Base-by-base conservation (phyloP, 192 early-diverging fungal genomes). In the Neocallimastix lanati region DNA sequence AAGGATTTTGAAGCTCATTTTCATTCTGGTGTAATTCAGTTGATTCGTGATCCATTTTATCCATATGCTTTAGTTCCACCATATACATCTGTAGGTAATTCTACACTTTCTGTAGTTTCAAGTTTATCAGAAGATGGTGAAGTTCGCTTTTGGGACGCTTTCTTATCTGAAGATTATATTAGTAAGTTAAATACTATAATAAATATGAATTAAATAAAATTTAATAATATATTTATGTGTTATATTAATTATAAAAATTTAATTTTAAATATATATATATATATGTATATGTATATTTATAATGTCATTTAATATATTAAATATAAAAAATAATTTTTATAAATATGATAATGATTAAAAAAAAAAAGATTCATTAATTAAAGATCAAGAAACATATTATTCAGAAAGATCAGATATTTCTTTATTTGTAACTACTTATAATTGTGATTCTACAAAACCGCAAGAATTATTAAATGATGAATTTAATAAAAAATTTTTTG, bases 371-470 rank as follows among this genome's bases (percentile, higher is more conserved):
- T 86, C 82, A 86, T 29, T 82, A 86, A 2, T 88, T 88, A 29
- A 89, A 90, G 78, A 79, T 82, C 76, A 87, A 91, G 38, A 94
- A 90, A 80, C 89, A 90, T 37, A 85, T 80, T 12, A 92, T 90
- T 84, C 87, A 89, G 40, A 50, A 50, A 50, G 40, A 50, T 21
- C 14, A 28, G 86, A 91, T 29, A 78, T 94, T 16, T 86, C 89
- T 13, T 84, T 97, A 29, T 85, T 96, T 78, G 90, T 98, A 29
- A 93, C 92, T 80, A 95, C 93, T 77, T 98, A 93, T 93, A 98
- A 98, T 85, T 93, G 95, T 80, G 96, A 95, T 84, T 92, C 96
- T 0, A 87, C 85, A 38, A 98, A 97, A 85, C 95, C 96, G 4
- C 88, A 90, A 28, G 89, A 89, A 21, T 84, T 96, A 82, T 92